Evolutionary conservation across 2,329 filamentous ascomycete genomes (phyloP).

Genomic region (Blumeriella jaapii): DNA sequence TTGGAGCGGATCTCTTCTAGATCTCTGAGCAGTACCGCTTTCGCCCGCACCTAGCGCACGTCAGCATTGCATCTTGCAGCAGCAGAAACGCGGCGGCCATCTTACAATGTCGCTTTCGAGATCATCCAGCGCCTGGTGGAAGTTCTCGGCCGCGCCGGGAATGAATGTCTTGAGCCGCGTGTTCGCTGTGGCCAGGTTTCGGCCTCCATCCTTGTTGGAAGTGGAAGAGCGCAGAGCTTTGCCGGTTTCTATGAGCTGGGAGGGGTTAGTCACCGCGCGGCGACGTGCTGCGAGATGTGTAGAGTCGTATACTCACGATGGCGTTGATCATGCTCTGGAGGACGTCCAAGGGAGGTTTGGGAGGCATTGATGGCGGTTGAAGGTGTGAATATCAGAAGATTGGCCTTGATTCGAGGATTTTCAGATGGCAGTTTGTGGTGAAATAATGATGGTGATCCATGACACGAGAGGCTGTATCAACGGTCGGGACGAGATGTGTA

Average conservation of each 20-base stretch:
- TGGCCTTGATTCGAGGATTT: too few species aligned
- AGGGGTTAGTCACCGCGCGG: not conserved
- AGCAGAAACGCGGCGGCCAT: not conserved
- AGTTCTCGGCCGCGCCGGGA: conserved; percentile 23
- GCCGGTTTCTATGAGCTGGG: conserved; percentile 46
- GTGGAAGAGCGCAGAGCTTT: conserved; percentile 42
- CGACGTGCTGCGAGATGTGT: not conserved
- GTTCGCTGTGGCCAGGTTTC: conserved; percentile 25
- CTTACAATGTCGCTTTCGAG: conserved; percentile 47
- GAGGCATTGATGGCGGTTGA: too few species aligned
- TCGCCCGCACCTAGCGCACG: conserved; percentile 35
- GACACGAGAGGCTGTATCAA: too few species aligned
- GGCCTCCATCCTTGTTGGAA: conserved; percentile 35
- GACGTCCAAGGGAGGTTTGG: conserved; percentile 26
- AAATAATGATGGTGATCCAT: too few species aligned
- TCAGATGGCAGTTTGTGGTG: too few species aligned
- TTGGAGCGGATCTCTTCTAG: conserved; percentile 30
- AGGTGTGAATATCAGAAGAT: too few species aligned
- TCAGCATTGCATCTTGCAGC: conserved; percentile 1
- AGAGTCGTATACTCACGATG: conserved; percentile 34
- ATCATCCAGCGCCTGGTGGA: conserved; percentile 42
- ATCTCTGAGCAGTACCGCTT: conserved; percentile 44
- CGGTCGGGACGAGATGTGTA: not conserved
- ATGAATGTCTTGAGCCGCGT: conserved; percentile 19
- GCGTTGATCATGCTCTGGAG: conserved; percentile 44